Base-by-base conservation (phyloP, 805 yeast genomes). In the Candida gorgasii region DNA sequence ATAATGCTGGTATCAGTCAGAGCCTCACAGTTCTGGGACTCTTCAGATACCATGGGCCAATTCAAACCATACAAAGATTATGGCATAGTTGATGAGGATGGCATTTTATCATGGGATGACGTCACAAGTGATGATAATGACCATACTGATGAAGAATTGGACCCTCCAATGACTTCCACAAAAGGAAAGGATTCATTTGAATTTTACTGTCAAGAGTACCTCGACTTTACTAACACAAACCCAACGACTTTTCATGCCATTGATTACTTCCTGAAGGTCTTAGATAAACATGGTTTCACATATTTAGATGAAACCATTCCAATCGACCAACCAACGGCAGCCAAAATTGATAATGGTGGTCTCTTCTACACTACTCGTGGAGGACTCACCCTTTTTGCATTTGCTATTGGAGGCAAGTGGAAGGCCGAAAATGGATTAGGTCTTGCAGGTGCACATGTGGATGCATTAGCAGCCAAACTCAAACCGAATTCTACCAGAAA, bases 201-300 rank as follows among this genome's bases (percentile, higher is more conserved):
- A 9, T 8, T 5, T 13, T 39, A 39, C 26, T 26, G 46, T 19
- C 59, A 76, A n/a, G 70, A 75, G 33, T 86, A 83, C 63, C 74
- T 86, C 45, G 79, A 80, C 49, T 87, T 87, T 68, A 84, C 89
- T 39, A 80, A 81, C 58, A 65, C 72, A 26, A 78, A 77, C 52
- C 95, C 95, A 37, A 86, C 95, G 13, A 80, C 80, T 29, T 86
- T 64, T 67, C 95, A 87, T 57, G 89, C 82, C 18, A 81, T 84
- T 12, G 59, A 73, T 28, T 63, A 67, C 54, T 73, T 85, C 45
- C 58, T 78, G 32, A 54, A 63, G 24, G 57, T 72, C 43, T 66
- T 87, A 45, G 74, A 71, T 36, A 62, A 63, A 3, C 72, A 76
- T 30, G 95, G 95, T 3, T 88, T 86, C 65, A 65, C 54, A 9